Conservation (phyloP, 495 filamentous ascomycete genomes). For the Lasiosphaeria miniovina region DNA sequence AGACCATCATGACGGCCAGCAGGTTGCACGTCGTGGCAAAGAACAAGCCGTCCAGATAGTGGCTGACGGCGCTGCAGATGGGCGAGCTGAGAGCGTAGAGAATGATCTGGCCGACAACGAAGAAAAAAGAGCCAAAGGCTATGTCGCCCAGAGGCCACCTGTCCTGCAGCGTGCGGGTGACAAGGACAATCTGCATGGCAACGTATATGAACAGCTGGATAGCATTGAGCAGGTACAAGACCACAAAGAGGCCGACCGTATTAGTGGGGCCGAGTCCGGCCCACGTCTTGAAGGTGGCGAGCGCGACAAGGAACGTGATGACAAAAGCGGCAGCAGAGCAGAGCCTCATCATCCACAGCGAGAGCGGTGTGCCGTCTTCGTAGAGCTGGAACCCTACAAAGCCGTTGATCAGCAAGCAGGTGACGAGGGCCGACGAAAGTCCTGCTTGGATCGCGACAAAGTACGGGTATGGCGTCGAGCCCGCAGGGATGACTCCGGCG, state of each 20-base stretch:
- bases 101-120: slow-evolving; percentile 88
- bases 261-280: slow-evolving; percentile 80
- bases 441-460: slow-evolving; percentile 88
- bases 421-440: slow-evolving; percentile 84
- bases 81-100: slow-evolving; percentile 84
- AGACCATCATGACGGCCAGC: slow-evolving; percentile 98
- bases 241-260: slow-evolving; percentile 85
- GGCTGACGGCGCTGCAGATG: slow-evolving; percentile 81
- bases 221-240: slow-evolving; percentile 88
- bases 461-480: slow-evolving; percentile 78
- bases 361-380: slow-evolving; percentile 94
- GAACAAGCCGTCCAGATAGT: slow-evolving; percentile 94
- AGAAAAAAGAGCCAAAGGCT: slow-evolving; percentile 85
- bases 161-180: slow-evolving; percentile 87
- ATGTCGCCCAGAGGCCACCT: slow-evolving; percentile 95
- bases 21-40: slow-evolving; percentile 93
- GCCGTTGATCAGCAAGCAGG: slow-evolving; percentile 90
- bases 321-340: slow-evolving; percentile 78
- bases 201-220: slow-evolving; percentile 83
- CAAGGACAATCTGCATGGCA: slow-evolving; percentile 82
- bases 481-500: slow-evolving; percentile 84
- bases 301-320: slow-evolving; percentile 79
- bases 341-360: slow-evolving; percentile 86
- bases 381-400: slow-evolving; percentile 99
- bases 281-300: slow-evolving; percentile 92